Percentiles rank a stretch among this genome's conserved stretches.
Evolutionary conservation across 495 filamentous ascomycete genomes (phyloP).

Genomic region (Venustampulla echinocandica): DNA sequence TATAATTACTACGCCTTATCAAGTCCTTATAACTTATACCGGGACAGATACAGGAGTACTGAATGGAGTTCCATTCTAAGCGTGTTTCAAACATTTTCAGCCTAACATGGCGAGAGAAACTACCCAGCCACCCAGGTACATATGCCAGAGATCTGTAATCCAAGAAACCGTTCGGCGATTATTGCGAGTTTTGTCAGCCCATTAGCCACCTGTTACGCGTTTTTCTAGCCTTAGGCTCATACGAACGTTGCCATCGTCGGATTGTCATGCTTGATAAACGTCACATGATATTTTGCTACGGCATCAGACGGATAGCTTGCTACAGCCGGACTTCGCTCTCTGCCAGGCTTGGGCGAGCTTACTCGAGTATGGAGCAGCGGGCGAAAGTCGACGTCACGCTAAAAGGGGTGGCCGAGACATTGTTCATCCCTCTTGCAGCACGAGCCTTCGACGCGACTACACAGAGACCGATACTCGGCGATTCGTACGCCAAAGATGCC

Average conservation of each 20-base stretch:
- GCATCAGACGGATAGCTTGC: too few relatives aligned
- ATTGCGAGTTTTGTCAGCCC: not conserved
- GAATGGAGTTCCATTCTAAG: not conserved
- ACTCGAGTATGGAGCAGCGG: too few relatives aligned
- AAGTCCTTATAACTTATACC: not conserved
- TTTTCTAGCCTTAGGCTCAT: not conserved
- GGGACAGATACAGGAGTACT: not conserved
- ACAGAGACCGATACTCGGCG: too few relatives aligned
- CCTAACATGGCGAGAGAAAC: not conserved
- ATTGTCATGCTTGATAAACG: not conserved
- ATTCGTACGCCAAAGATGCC: too few relatives aligned
- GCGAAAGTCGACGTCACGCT: too few relatives aligned
- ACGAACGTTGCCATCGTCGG: not conserved
- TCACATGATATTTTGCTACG: too few relatives aligned
- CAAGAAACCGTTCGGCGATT: not conserved
- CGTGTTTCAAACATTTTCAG: not conserved
- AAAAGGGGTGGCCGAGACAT: too few relatives aligned
- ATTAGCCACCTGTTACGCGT: not conserved
- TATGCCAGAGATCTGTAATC: not conserved
- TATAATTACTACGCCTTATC: not conserved
- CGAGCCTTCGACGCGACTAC: too few relatives aligned
- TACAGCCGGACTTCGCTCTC: too few relatives aligned
- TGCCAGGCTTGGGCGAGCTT: too few relatives aligned
- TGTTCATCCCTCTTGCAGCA: too few relatives aligned
- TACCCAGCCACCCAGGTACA: too few relatives aligned